These are phyloP conservation scores for Microdochium trichocladiopsis DNA, from an alignment of 2,329 filamentous ascomycete species.

Conservation along the genomic window DNA sequence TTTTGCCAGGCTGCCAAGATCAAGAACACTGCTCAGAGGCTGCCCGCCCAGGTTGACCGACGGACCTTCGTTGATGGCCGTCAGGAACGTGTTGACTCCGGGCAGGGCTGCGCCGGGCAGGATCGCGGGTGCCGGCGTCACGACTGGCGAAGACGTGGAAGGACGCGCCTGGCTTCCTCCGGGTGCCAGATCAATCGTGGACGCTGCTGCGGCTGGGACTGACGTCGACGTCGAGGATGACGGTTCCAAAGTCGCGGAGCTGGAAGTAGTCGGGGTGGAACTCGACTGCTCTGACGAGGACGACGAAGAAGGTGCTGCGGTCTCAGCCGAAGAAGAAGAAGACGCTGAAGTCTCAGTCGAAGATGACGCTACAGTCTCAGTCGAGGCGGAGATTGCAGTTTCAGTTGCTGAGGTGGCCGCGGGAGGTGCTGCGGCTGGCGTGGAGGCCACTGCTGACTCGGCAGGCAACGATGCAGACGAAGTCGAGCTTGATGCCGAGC, in stretches of 20 bases:
- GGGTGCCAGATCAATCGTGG: background rate
- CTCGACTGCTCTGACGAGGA: background rate
- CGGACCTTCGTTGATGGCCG: background rate
- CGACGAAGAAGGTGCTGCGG: background rate
- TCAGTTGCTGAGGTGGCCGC: background rate
- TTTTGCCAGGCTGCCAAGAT: background rate
- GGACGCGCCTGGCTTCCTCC: background rate
- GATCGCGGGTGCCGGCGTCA: background rate
- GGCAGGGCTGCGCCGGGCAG: background rate
- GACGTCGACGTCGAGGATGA: background rate
- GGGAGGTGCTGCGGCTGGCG: background rate
- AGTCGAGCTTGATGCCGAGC: background rate
- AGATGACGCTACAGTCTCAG: background rate
- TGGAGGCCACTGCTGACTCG: background rate
- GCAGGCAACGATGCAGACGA: background rate
- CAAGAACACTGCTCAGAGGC: background rate
- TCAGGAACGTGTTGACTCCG: background rate
- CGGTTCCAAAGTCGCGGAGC: background rate
- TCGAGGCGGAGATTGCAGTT: background rate
- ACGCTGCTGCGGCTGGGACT: background rate
- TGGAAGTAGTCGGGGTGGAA: background rate
- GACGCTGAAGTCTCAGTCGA: background rate
- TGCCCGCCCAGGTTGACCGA: background rate
- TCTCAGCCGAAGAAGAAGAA: background rate
- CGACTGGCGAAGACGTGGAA: background rate